Evolutionary conservation across 352 stramenopile species (phyloP), one percentile per base, ranked within the genome.

Genomic region (Blastocystis sp.): DNA sequence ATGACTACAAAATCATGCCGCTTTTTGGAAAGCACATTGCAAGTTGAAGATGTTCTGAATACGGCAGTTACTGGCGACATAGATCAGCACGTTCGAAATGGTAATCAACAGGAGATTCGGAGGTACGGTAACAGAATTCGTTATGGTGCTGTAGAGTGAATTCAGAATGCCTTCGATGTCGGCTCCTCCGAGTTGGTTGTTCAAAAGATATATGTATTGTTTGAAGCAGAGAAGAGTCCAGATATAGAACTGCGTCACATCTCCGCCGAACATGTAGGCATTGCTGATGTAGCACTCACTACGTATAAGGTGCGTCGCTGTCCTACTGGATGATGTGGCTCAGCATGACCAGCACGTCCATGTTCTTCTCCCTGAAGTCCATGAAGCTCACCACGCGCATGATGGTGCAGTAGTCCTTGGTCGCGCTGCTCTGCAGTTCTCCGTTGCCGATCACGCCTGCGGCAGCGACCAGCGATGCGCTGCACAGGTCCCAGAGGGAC

Each of bases 271-370:
- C 53, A 84, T 63, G 50, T 84, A 84, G 23, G 62, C 73, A 54
- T 84, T 84, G 9, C 34, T 45, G n/a, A 84, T 34, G 55, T 84
- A 66, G 55, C 73, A 84, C 73, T 84, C 73, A 23, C 73, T 84
- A 68, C 37, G 18, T 26, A 13, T n/a, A 9, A 66, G 8, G n/a
- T 8, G 2, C 18, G 4, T 6, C 29, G 34, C 26, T 1, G 2
- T 9, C 18, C 15, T 23, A 84, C 73, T 84, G 26, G 45, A 84
- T 84, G 56, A 84, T 66, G 9, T 29, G 7, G 0, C 47, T 66
- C 50, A 84, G 55, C 37, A 68, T 4, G 8, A 39, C 26, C 20
- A 84, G 47, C 23, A 68, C 20, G 18, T 64, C 39, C 9, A 84
- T 9, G 50, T 66, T 84, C 34, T n/a, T 5, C 15, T 69, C 54